A percentile compares a stretch with the other conserved stretches of the same genome.
Conservation (phyloP, 331 rosid species). For the Pyracantha coccinea region DNA sequence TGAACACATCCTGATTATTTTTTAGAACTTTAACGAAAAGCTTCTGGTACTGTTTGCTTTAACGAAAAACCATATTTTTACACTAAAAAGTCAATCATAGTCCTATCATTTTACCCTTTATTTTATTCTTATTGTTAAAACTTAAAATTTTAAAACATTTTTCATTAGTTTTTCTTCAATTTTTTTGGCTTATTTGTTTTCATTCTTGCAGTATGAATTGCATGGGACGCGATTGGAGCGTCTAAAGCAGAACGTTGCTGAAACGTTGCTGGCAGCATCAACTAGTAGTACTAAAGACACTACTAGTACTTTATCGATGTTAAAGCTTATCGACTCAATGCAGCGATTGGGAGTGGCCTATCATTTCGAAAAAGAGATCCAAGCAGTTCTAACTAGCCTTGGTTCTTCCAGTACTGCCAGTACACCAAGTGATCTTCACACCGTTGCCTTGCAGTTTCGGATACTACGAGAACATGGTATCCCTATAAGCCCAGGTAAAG, state of each 20-base stretch:
- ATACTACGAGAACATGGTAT: slow-evolving; percentile 22
- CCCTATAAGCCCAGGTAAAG: slow-evolving; percentile 14
- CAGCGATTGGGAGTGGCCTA: slow-evolving; percentile 24
- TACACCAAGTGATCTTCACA: neutral
- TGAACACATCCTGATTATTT: neutral
- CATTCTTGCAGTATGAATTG: slow-evolving; percentile 15
- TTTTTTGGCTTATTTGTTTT: neutral
- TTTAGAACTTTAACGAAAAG: too few relatives aligned
- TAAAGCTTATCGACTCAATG: slow-evolving; percentile 4
- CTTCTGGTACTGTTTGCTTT: too few relatives aligned
- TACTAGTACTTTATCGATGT: neutral
- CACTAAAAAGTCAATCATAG: too few relatives aligned
- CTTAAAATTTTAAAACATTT: too few relatives aligned
- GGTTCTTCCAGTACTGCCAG: neutral
- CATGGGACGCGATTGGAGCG: slow-evolving; percentile 10
- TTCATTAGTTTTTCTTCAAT: too few relatives aligned
- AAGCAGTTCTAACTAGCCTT: neutral
- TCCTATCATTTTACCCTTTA: too few relatives aligned
- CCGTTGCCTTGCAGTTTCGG: slow-evolving; percentile 17
- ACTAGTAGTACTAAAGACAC: neutral
- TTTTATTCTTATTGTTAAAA: too few relatives aligned
- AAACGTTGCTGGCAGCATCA: neutral
- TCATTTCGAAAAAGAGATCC: slow-evolving; percentile 26
- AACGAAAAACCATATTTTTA: too few relatives aligned
- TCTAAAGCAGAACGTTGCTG: slow-evolving; percentile 2